Conservation (phyloP, 108 stramenopile genomes). For the Nannochloropsis gaditana region DNA sequence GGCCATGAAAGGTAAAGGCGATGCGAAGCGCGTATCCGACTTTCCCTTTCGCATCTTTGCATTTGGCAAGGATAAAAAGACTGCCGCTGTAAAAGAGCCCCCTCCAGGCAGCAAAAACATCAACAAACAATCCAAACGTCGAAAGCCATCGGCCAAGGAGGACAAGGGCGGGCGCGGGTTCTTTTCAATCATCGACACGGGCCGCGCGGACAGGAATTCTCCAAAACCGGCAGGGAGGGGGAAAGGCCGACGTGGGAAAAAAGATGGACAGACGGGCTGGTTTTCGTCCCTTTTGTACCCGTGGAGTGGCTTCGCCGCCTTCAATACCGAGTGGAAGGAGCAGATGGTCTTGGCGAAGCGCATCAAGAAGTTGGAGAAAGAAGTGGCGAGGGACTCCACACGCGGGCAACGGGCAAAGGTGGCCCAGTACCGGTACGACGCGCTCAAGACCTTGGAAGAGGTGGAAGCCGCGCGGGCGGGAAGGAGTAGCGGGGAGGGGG, state of each 20-base stretch:
- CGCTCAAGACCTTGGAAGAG: background rate
- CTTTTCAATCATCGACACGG: background rate
- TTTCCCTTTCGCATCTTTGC: background rate
- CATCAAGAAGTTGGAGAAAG: background rate
- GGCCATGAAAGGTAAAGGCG: no score
- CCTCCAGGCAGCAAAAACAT: background rate
- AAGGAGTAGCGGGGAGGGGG: background rate
- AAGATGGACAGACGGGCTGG: background rate
- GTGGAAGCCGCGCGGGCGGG: background rate
- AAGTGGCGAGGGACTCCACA: background rate
- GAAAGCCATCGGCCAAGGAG: background rate
- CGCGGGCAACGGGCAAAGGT: background rate
- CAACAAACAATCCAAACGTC: background rate
- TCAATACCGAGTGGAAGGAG: slow-evolving; percentile 4
- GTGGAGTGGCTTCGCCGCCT: slow-evolving; percentile 5
- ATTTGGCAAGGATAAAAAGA: background rate
- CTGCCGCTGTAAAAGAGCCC: background rate
- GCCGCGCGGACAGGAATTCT: background rate
- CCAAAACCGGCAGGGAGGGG: background rate
- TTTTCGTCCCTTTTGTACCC: background rate
- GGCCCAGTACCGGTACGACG: background rate
- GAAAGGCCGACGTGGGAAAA: background rate
- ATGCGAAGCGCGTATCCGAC: no score
- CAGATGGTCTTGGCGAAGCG: background rate
- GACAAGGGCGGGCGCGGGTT: background rate